Evolutionary conservation across 192 early-diverging fungal species (phyloP).

Genomic region (Dissophora ornata): DNA sequence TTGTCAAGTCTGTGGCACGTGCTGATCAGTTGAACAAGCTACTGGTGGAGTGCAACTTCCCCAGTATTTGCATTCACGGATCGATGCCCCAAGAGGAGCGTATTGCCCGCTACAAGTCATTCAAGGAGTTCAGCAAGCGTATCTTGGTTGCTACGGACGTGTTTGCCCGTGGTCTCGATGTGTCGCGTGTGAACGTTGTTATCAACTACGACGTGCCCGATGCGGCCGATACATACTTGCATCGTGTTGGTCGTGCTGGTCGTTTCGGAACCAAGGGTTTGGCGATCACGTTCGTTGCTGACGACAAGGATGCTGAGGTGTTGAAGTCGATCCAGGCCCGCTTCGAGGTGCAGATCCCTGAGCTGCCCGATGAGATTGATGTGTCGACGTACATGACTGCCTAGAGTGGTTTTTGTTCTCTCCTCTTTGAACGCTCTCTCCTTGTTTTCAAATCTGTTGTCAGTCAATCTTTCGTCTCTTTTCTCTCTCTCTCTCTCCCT

Average conservation of each 20-base stretch:
- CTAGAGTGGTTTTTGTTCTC: conserved; percentile 5
- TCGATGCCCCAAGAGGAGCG: conserved; percentile 92
- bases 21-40: conserved; percentile 91
- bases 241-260: conserved; percentile 98
- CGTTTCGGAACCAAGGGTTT: conserved; percentile 99
- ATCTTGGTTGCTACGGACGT: conserved; percentile 98
- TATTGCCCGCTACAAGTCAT: conserved; percentile 91
- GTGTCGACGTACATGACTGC: conserved; percentile 48
- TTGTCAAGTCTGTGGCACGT: conserved; percentile 91
- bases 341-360: conserved; percentile 95
- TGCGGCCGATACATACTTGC: conserved; percentile 89
- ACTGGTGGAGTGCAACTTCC: conserved; percentile 91
- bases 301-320: conserved; percentile 78
- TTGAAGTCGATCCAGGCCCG: conserved; percentile 91
- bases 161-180: conserved; percentile 98
- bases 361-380: conserved; percentile 90
- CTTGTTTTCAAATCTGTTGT: background rate
- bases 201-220: conserved; percentile 99
- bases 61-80: conserved; percentile 93
- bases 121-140: conserved; percentile 95
- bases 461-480: background rate
- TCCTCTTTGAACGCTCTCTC: background rate
- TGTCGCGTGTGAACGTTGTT: conserved; percentile 98
- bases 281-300: conserved; percentile 93
- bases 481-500: too few species aligned